Percentiles rank a stretch among this genome's conserved stretches.
phyloP scores from a whole-genome alignment of 2,329 filamentous ascomycete species.

The Alternaria sp. region DNA sequence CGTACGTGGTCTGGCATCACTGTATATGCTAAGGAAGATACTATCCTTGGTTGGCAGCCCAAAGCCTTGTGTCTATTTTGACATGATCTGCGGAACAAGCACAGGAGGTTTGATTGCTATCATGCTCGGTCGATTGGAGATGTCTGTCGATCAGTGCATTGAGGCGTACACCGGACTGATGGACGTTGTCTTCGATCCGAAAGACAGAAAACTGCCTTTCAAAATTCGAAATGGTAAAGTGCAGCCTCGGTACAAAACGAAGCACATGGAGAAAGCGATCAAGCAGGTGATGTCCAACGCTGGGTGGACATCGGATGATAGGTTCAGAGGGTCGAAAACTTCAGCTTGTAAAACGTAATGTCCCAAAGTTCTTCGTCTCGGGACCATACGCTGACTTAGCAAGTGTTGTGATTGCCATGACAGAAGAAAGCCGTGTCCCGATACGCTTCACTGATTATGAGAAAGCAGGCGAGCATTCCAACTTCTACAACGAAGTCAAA shows the following conservation, averaged over 20 bases:
- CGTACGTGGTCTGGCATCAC: conserved; percentile 9
- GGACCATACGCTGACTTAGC: not conserved
- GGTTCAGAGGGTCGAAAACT: conserved; percentile 5
- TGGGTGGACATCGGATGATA: conserved; percentile 1
- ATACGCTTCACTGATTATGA: conserved; percentile 11
- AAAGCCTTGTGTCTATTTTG: conserved; percentile 21
- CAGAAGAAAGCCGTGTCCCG: conserved; percentile 1
- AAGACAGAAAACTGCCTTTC: conserved; percentile 4
- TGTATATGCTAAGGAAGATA: conserved; percentile 10
- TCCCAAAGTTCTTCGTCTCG: not conserved
- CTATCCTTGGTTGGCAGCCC: conserved; percentile 12
- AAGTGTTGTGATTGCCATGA: conserved; percentile 11
- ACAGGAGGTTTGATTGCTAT: conserved; percentile 26
- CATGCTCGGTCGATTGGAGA: conserved; percentile 25
- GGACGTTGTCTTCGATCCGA: conserved; percentile 13
- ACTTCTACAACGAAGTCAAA: conserved; percentile 29
- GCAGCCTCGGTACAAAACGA: conserved; percentile 16
- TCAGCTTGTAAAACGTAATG: conserved; percentile 11
- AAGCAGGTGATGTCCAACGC: conserved; percentile 9
- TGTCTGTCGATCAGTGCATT: conserved; percentile 21
- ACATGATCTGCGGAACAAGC: conserved; percentile 30
- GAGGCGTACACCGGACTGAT: conserved; percentile 13
- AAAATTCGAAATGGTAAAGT: conserved; percentile 13
- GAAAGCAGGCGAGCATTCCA: conserved; percentile 9
- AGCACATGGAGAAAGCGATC: conserved; percentile 16